phyloP scores from a whole-genome alignment of 345 rosid genomes.

The Syzygium grande region DNA sequence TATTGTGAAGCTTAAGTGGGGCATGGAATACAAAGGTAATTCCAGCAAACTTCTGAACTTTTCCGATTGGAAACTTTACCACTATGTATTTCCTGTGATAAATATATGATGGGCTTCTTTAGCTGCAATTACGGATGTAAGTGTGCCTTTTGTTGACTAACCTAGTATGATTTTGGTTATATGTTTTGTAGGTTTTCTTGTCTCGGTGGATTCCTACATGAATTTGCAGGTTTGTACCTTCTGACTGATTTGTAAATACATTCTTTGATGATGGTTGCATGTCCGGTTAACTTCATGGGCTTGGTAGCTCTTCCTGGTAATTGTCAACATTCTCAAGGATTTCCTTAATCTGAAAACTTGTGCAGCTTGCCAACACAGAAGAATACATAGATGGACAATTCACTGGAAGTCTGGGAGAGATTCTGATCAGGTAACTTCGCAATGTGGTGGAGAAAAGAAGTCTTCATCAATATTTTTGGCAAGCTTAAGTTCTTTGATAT shows the following conservation, averaged over 20 bases:
- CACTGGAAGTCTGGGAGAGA: slow-evolving; percentile 85
- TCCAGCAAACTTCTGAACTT: background rate
- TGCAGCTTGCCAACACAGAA: slow-evolving; percentile 83
- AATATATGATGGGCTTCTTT: background rate
- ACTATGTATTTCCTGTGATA: background rate
- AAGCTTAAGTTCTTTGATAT: background rate
- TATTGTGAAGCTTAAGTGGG: slow-evolving; percentile 85
- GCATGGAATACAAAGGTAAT: slow-evolving; percentile 87
- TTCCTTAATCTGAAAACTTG: background rate
- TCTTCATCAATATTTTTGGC: background rate
- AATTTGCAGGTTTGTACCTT: slow-evolving; percentile 63
- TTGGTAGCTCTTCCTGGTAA: background rate
- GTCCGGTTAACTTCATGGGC: background rate
- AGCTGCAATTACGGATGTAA: background rate
- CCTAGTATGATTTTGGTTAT: background rate
- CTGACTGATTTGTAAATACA: background rate
- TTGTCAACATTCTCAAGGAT: background rate
- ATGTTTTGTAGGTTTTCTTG: slow-evolving; percentile 60
- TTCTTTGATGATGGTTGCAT: background rate
- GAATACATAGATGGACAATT: slow-evolving; percentile 77
- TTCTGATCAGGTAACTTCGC: slow-evolving; percentile 66
- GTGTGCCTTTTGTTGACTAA: background rate
- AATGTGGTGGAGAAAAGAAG: background rate
- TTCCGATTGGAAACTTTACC: background rate
- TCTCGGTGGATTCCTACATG: slow-evolving; percentile 94